A percentile compares a stretch with the other conserved stretches of the same genome.
These are phyloP conservation scores for Backusella westeae DNA, from an alignment of 192 early-diverging fungal species.

Conservation along the genomic window DNA sequence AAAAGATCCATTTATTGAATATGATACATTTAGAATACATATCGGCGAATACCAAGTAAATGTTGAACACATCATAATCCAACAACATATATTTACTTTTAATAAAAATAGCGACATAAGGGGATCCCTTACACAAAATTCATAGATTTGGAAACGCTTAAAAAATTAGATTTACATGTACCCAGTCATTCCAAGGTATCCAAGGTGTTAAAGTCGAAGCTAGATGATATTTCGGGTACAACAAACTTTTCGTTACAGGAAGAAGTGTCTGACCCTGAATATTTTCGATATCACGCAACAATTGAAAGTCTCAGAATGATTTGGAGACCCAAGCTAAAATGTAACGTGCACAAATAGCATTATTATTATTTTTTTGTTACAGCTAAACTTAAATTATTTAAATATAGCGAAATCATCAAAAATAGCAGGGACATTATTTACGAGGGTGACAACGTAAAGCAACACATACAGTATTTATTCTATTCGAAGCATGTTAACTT, in stretches of 20 bases:
- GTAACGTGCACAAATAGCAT: not conserved
- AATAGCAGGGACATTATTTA: slow-evolving; percentile 12
- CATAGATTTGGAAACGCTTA: slow-evolving; percentile 36
- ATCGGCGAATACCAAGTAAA: slow-evolving; percentile 46
- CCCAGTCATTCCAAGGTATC: slow-evolving; percentile 41
- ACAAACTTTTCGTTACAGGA: slow-evolving; percentile 19
- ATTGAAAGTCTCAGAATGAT: slow-evolving; percentile 42
- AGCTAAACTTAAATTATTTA: not conserved
- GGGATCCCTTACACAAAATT: slow-evolving; percentile 22
- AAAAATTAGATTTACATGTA: slow-evolving; percentile 35
- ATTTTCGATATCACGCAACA: slow-evolving; percentile 41
- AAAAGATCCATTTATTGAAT: slow-evolving; percentile 52
- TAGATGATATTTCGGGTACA: slow-evolving; percentile 51
- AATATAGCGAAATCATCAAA: slow-evolving; percentile 30
- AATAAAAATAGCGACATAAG: slow-evolving; percentile 28
- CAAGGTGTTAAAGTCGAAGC: slow-evolving; percentile 47
- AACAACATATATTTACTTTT: not conserved
- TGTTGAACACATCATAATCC: not conserved
- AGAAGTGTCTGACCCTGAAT: slow-evolving; percentile 45
- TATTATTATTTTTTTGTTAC: not conserved
- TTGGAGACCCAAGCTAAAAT: slow-evolving; percentile 44
- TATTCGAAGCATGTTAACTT: not conserved
- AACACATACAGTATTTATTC: not conserved
- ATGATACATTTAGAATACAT: slow-evolving; percentile 32
- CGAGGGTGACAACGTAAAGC: slow-evolving; percentile 30